These are phyloP conservation scores for Lepraria neglecta DNA, from an alignment of 495 filamentous ascomycete species.

Conservation along the genomic window DNA sequence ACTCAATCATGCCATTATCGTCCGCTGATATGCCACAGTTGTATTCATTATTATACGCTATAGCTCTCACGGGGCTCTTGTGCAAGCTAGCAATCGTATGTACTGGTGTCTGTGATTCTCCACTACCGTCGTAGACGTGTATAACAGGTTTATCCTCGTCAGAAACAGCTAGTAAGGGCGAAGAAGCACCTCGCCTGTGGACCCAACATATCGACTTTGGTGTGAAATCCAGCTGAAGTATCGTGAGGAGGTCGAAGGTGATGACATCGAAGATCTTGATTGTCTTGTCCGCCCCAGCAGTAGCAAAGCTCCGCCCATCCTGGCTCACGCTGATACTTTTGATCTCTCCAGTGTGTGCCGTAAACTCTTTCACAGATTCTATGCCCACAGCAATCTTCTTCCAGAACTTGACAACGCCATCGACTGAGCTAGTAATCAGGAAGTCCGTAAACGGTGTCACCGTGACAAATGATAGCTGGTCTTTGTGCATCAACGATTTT, in stretches of 20 bases:
- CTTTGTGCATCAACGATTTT: conserved; percentile 97
- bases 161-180: conserved; percentile 88
- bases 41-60: conserved; percentile 83
- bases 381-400: conserved; percentile 88
- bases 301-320: conserved; percentile 92
- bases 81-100: conserved; percentile 73
- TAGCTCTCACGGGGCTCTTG: conserved; percentile 66
- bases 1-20: conserved; percentile 91
- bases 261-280: conserved; percentile 96
- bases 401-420: conserved; percentile 98
- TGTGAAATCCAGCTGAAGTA: conserved; percentile 64
- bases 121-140: conserved; percentile 80
- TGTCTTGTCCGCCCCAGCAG: conserved; percentile 76
- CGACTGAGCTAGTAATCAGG: conserved; percentile 82
- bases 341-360: conserved; percentile 81
- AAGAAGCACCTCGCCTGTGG: conserved; percentile 76
- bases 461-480: conserved; percentile 78
- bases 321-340: conserved; percentile 71
- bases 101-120: conserved; percentile 65
- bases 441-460: conserved; percentile 90
- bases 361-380: conserved; percentile 98
- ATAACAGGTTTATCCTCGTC: conserved; percentile 65
- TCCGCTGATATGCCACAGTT: conserved; percentile 88
- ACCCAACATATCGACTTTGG: conserved; percentile 89
- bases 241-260: conserved; percentile 83